Base-by-base conservation (phyloP, 2,329 filamentous ascomycete genomes). In the Sordariomycetes sp. region DNA sequence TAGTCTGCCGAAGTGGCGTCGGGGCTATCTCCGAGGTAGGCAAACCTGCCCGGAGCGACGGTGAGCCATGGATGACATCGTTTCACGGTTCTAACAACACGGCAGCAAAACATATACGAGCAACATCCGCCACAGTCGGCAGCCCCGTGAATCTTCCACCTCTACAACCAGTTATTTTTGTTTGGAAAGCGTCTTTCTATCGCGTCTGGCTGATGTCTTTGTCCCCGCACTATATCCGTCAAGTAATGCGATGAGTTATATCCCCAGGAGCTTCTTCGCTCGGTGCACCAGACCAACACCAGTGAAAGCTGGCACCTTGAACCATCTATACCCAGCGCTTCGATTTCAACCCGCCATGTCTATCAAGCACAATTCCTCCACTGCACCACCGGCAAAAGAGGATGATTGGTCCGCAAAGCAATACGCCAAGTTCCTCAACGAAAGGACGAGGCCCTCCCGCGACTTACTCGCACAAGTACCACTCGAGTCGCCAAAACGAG, bases 361-460 rank as follows among this genome's bases (percentile, higher is more conserved):
- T 10, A 15, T 25, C 8, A 52, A 24, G 13, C 24, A 52, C 17
- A 15, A 15, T 28, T 52, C 51, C 10, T 20, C 51, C 24, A 15
- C 28, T 32, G 8, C 28, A 8, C 28, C 28, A 32, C 28, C 4
- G 4, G 34, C 13, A 74, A 77, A 67, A 32, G 25, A 4, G 15
- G 17, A 34, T 3, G 51, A 52, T 25, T 83, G 80, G 80, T 79
- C 71, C n/a, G 76, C 80, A 48, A 62, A 67, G 2, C 78, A 81
- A 63, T 83, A 83, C 64, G 71, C 80, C 59, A 79, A 80, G 60
- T 83, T 82, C 62, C 65, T 68, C 61, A 66, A 69, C 55, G 74
- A 82, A 56, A 74, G 80, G 58, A 82, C 78, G 0, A 74, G 75
- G 2, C 72, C 80, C 7, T 72, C 76, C 0, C 69, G 72, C 50